Evolutionary conservation across 306 rosid species (phyloP).

Genomic region (Vigna hirtella): DNA sequence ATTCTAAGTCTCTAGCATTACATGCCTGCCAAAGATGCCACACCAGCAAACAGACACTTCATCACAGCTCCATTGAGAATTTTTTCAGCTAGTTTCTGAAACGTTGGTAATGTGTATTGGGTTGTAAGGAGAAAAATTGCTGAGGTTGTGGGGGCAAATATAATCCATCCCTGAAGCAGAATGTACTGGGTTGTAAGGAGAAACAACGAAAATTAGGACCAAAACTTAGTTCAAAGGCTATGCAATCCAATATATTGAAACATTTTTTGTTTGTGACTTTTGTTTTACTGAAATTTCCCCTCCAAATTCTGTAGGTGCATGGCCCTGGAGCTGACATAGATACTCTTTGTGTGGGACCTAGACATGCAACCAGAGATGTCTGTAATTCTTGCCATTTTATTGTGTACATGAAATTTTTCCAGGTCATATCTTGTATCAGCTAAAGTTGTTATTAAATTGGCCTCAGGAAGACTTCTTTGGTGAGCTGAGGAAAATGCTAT

Average conservation of each 20-base stretch:
- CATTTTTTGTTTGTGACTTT: neutral
- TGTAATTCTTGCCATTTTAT: conserved; percentile 42
- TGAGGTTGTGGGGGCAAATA: neutral
- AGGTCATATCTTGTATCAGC: conserved; percentile 18
- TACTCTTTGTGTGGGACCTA: conserved; percentile 97
- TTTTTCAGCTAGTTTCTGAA: conserved; percentile 10
- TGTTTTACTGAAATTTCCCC: conserved; percentile 8
- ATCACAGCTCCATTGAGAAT: neutral
- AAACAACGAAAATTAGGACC: conserved; percentile 30
- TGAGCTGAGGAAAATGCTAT: conserved; percentile 75
- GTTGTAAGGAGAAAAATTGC: conserved; percentile 3
- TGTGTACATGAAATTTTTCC: neutral
- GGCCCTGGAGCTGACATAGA: conserved; percentile 99
- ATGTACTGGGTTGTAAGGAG: no score
- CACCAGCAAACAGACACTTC: conserved; percentile 5
- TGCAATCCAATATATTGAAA: neutral
- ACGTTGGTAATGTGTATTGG: conserved; percentile 4
- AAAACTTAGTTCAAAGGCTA: conserved; percentile 14
- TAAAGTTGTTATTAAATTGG: conserved; percentile 44
- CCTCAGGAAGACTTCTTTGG: conserved; percentile 94
- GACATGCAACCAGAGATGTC: conserved; percentile 94
- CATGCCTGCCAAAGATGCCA: conserved; percentile 1
- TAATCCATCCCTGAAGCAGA: neutral
- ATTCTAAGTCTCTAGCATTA: conserved; percentile 4
- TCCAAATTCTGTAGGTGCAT: conserved; percentile 72